phyloP scores from a whole-genome alignment of 2,329 filamentous ascomycete genomes.

The Kalaharituber pfeilii region DNA sequence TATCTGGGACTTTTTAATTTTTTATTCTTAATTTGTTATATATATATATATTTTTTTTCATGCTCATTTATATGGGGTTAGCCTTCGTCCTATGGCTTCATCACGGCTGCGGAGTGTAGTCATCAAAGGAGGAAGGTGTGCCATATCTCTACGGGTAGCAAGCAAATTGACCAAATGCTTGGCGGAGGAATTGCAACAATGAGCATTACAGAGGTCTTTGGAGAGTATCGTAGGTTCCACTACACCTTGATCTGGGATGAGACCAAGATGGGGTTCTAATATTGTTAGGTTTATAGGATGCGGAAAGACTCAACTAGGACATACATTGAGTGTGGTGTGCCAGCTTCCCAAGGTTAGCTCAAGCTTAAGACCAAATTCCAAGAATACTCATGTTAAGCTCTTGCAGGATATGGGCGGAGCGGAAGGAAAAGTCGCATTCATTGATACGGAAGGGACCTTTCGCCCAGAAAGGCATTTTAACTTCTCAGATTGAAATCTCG shows the following conservation, averaged over 20 bases:
- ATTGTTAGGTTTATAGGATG: constrained; percentile 29
- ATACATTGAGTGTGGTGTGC: constrained; percentile 50
- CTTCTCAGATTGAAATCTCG: background rate
- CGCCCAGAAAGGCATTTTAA: constrained; percentile 37
- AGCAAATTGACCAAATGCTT: constrained; percentile 47
- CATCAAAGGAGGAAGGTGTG: constrained; percentile 46
- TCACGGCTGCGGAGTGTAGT: constrained; percentile 47
- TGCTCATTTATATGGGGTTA: constrained; percentile 21
- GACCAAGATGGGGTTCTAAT: constrained; percentile 1
- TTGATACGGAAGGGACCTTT: constrained; percentile 50
- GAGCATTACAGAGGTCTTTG: constrained; percentile 47
- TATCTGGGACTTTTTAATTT: background rate
- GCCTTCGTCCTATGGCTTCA: constrained; percentile 43
- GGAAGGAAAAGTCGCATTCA: constrained; percentile 51
- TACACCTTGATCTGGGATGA: background rate
- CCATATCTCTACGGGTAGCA: constrained; percentile 51
- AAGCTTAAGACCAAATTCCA: too few species aligned
- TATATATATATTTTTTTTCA: background rate
- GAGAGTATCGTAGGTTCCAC: constrained; percentile 35
- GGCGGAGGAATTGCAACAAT: constrained; percentile 52
- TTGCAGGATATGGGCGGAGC: constrained; percentile 42
- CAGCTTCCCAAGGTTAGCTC: constrained; percentile 31
- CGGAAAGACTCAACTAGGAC: constrained; percentile 52
- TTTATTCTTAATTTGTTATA: background rate
- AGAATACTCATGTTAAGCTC: constrained; percentile 16